Base-by-base conservation (phyloP, 305 asterid species). In the Fraxinus sp. region DNA sequence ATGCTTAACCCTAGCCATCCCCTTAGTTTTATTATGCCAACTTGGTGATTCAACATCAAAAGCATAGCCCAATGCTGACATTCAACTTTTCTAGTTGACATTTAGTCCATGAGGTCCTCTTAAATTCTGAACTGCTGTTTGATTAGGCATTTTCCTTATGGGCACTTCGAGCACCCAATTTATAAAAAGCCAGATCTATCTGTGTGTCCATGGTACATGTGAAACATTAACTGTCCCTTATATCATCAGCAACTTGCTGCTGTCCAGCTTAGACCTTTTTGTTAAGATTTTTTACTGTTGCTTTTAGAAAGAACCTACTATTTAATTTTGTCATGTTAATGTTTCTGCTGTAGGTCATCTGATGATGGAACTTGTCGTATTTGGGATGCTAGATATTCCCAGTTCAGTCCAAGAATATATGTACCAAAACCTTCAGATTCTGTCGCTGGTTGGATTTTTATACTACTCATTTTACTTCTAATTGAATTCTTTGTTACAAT, bases 291-390 rank as follows among this genome's bases (percentile, higher is more conserved):
- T 55, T 78, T 41, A 7, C 52, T 41, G 81, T 74, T 49, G 35
- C 62, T 80, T 59, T 44, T 35, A 73, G 80, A 18, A 32, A 37
- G 41, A n/a, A 57, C 6, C 11, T 30, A n/a, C 35, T n/a, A 32
- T 33, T 14, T 72, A n/a, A 72, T 37, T 62, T 81, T 39, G 28
- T 32, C 10, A 66, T 71, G 26, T 86, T 70, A 33, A 7, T 85
- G 73, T 62, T 81, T 83, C 73, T 82, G 62, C 74, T 83, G 81
- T 84, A 95, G 98, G 89, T 95, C 98, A 83, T 95, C 98, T 64
- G 98, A 95, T 88, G 98, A 95, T 89, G 98, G 98, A 84, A 90
- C 97, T 86, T 95, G 98, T 85, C 96, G 98, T 81, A 91, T 95
- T 79, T 95, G 98, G 98, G 98, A 95, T 90, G 97, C 98, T 89